These are phyloP conservation scores for Eucalyptus polyanthemos DNA, from an alignment of 345 rosid genomes.

Conservation along the genomic window DNA sequence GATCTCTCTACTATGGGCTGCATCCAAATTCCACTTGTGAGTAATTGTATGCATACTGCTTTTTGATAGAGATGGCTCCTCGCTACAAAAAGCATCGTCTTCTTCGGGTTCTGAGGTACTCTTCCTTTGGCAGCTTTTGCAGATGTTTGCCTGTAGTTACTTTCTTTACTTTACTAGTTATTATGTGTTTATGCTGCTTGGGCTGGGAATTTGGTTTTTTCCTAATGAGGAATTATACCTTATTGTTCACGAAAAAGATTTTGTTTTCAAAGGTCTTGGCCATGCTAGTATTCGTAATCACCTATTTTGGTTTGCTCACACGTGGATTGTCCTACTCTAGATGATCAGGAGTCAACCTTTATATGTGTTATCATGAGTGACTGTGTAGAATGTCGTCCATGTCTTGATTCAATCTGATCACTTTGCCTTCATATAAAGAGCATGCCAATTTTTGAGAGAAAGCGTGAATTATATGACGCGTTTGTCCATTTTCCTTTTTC, in stretches of 20 bases:
- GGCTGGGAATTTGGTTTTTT: not conserved
- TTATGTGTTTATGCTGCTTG: not conserved
- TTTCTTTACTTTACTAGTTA: not conserved
- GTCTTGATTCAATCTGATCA: not conserved
- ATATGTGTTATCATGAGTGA: not conserved
- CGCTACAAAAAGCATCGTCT: constrained; percentile 23
- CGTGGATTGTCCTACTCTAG: not conserved
- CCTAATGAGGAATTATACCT: not conserved
- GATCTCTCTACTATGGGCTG: not conserved
- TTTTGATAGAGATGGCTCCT: constrained; percentile 18
- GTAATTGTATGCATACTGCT: not conserved
- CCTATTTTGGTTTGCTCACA: not conserved
- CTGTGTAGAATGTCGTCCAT: not conserved
- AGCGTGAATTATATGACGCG: not conserved
- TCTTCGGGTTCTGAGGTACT: constrained; percentile 39
- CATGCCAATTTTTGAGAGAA: not conserved
- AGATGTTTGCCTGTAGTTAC: not conserved
- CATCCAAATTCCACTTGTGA: not conserved
- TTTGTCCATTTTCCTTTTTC: not conserved
- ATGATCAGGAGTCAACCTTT: not conserved
- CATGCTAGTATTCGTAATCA: not conserved
- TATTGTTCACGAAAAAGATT: not conserved
- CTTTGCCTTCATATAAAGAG: not conserved
- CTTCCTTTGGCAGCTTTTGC: not conserved
- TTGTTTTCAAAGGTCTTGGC: not conserved